These are phyloP conservation scores for Protostelium mycophagum DNA, from an alignment of 78 protist species.

Conservation along the genomic window DNA sequence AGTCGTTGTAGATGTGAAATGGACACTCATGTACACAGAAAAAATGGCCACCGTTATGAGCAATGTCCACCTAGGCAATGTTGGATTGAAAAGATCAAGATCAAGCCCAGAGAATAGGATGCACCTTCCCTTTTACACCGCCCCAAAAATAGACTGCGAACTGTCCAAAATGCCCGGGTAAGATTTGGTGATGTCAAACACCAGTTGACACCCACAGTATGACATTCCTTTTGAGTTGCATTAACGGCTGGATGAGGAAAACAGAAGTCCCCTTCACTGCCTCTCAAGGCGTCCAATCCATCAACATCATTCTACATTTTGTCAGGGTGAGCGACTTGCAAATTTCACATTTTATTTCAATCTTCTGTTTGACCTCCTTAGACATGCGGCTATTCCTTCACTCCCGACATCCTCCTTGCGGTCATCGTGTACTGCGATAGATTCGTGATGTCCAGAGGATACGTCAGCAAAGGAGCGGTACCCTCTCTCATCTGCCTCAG, in stretches of 20 bases:
- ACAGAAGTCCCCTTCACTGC: background rate
- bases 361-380: background rate
- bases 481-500: background rate
- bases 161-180: background rate
- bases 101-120: background rate
- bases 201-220: background rate
- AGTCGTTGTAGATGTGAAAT: background rate
- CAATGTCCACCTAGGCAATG: background rate
- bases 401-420: background rate
- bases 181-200: background rate
- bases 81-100: background rate
- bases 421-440: background rate
- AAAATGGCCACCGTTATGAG: background rate
- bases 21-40: background rate
- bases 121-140: background rate
- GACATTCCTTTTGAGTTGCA: background rate
- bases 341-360: background rate
- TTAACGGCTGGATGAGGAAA: background rate
- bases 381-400: background rate
- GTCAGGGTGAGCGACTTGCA: too few relatives aligned
- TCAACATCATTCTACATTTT: background rate
- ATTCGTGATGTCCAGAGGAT: background rate
- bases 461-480: background rate
- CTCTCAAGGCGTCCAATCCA: background rate
- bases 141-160: background rate